Evolutionary conservation across 2,329 filamentous ascomycete species (phyloP), one percentile per base, ranked within the genome.

Genomic region (Cyphellophora attinorum): DNA sequence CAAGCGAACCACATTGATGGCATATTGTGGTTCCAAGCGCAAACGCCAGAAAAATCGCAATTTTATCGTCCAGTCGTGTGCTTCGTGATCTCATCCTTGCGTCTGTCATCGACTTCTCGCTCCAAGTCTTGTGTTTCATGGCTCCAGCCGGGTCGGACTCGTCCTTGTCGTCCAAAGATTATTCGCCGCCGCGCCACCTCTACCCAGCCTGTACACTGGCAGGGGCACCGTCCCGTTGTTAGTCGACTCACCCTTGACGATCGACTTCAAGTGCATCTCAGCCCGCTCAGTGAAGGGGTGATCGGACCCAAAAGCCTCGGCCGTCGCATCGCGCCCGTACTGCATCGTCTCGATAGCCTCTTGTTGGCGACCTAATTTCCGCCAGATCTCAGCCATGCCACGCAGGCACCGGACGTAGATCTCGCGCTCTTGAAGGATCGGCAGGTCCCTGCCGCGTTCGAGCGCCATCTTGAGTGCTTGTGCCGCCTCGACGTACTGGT

Each of bases 341-440:
- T 45, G 45, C 37, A 49, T 49, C 3, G 42, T 46, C 25, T 40
- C 38, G 19, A 41, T 38, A 5, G 46, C 46, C 37, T 49, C 46
- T 3, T 49, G 37, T 16, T 33, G 35, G 4, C 39, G 38, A 8
- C 46, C 46, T 5, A 42, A 27, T 14, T 39, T 40, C 29, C 45
- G 40, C 11, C 35, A 49, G 12, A 49, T 46, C 29, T 49, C 46
- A 8, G 46, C 46, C 35, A 49, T 34, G 6, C 32, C 46, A 27
- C 46, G 31, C 13, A 47, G 28, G 36, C 46, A 49, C 25, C 46
- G 45, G 3, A 49, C 46, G 21, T 49, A 47, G 17, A 49, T 49
- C 33, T 49, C 46, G 13, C 46, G 40, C 33, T 49, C 46, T 35
- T 49, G 40, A 21, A 29, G 16, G 18, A 42, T 33, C 3, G 45